Base-by-base conservation (phyloP, 768 basidiomycete species). In the Phaeolepiota aurea region DNA sequence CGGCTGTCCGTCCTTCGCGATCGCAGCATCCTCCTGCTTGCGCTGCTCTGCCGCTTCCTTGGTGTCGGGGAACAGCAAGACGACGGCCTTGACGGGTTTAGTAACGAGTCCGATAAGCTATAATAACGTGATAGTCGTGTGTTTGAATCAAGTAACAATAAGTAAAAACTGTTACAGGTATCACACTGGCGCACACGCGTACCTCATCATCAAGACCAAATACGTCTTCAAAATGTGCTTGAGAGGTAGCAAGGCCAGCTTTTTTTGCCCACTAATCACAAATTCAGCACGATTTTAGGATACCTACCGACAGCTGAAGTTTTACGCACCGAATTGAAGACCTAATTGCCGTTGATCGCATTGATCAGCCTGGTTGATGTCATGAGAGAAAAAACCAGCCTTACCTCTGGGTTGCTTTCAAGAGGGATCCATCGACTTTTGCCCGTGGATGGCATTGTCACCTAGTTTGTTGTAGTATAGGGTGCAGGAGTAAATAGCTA, bases 31-130 rank as follows among this genome's bases (percentile, higher is more conserved):
- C 46, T 90, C 86, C 33, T 65, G 62, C 31, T 66, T 65, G 32
- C 79, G 66, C 32, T 65, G 71, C 3, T 44, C 54, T 31, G 69
- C 71, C 7, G 52, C 54, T n/a, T 76, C 72, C 9, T 77, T 58
- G 13, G 57, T 58, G 1, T 74, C 72, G 0, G 93, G 93, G 61
- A 94, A 98, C 16, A 96, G 71, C 4, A 98, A 65, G 4, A 94
- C 64, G 5, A 96, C 75, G 0, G 93, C 93, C 53, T 84, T 83
- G 21, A 84, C 84, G 0, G 86, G 90, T 46, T 69, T 56, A 0
- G 83, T 68, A 0, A 93, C 81, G 54, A 87, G 68, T 0, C 43
- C 61, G 2, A 94, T 75, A 22, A 92, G 71, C 76, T 96, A 39
- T 30, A 4, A 19, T 3, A 36, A 25, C 15, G 21, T 32, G 11